phyloP scores from a whole-genome alignment of 2,329 filamentous ascomycete species.

The Neoarthrinium moseri region DNA sequence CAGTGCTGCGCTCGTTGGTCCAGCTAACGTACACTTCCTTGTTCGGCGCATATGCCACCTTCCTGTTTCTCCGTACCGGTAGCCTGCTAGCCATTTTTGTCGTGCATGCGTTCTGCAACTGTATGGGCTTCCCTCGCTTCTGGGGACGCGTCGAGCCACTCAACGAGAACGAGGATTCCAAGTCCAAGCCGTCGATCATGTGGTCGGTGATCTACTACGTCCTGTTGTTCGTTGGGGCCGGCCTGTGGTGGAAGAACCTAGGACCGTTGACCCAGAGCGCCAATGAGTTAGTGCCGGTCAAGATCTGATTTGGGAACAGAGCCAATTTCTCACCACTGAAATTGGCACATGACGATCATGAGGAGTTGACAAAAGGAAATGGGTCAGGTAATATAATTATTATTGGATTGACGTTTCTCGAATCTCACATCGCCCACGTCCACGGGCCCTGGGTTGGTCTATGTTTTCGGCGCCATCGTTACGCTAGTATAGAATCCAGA shows the following conservation, averaged over 20 bases:
- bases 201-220: constrained; percentile 83
- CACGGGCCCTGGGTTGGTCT: too few relatives aligned
- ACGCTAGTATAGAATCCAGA: too few relatives aligned
- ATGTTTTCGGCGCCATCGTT: too few relatives aligned
- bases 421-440: too few relatives aligned
- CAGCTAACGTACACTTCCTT: constrained; percentile 90
- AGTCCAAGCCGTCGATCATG: constrained; percentile 33
- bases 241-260: constrained; percentile 68
- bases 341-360: too few relatives aligned
- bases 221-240: constrained; percentile 69
- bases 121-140: constrained; percentile 81
- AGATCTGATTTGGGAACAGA: constrained; percentile 18
- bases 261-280: constrained; percentile 69
- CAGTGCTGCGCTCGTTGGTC: constrained; percentile 70
- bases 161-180: constrained; percentile 19
- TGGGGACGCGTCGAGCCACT: constrained; percentile 73
- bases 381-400: too few relatives aligned
- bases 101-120: constrained; percentile 89
- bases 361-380: too few relatives aligned
- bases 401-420: too few relatives aligned
- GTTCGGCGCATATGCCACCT: constrained; percentile 92
- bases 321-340: too few relatives aligned
- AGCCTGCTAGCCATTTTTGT: constrained; percentile 73
- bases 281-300: constrained; percentile 42
- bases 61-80: constrained; percentile 82